Evolutionary conservation across 257 asterid species (phyloP), one percentile per base, ranked within the genome.

Genomic region (Petrea volubilis): DNA sequence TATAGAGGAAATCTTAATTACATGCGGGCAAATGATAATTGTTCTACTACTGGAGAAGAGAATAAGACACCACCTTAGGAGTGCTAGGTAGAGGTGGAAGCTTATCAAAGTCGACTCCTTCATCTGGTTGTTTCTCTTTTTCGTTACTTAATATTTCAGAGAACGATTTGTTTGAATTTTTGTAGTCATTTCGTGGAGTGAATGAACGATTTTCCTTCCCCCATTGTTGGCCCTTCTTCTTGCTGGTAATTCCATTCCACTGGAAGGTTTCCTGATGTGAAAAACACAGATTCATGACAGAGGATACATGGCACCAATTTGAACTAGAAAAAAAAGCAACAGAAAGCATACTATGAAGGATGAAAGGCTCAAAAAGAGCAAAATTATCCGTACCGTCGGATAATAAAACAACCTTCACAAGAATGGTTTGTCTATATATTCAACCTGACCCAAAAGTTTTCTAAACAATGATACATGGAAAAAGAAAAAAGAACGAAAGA

Each of bases 211-310:
- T 83, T 66, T 87, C 93, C 66, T 72, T 81, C 61, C 99, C 99
- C 98, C 99, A 85, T 76, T 86, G 88, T 77, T 93, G 98, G 44
- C 98, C 98, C 78, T 85, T 85, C 79, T 82, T 90, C 91, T 95
- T 95, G 95, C 91, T 88, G 21, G 88, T 87, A 80, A 86, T 90
- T 77, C 97, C 98, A 70, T 84, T 90, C 97, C 96, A 90, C 49
- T 81, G 84, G 79, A 72, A 80, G 70, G 79, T 81, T 70, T 78
- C 93, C 96, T 92, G 86, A 80, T 56, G 43, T 43, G 60, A 31
- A 74, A 51, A 53, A 25, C 49, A 29, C 28, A 73, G 60, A 47
- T 62, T 66, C 58, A 58, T 67, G 49, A 36, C 5, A 63, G 51
- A 52, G 38, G 70, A 68, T 38, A 69, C 24, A 4, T 41, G 20